Percentiles rank a stretch among this genome's conserved stretches.
phyloP scores from a whole-genome alignment of 441 rosid species.

The Metrosideros polymorpha region DNA sequence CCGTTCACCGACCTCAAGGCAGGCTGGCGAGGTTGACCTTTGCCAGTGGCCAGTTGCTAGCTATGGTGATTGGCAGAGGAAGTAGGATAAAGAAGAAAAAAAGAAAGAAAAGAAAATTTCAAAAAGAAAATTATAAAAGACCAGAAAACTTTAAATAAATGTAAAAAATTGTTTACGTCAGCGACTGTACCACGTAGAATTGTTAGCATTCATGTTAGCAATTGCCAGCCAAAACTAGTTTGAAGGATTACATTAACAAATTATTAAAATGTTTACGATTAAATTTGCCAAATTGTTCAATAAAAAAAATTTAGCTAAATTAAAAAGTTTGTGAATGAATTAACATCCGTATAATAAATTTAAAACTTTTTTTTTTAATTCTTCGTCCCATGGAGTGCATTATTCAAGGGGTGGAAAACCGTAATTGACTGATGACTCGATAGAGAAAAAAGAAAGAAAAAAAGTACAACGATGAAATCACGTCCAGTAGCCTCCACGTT shows the following conservation, averaged over 20 bases:
- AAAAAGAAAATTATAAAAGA: neutral
- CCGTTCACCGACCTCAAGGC: no score
- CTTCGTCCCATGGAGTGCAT: neutral
- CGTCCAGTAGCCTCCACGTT: neutral
- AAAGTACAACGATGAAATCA: neutral
- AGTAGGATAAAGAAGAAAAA: neutral
- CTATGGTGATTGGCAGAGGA: rapidly evolving
- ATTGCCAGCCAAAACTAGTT: rapidly evolving
- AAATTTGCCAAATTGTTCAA: no score
- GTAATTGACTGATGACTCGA: neutral
- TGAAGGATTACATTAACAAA: neutral
- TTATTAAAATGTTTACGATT: neutral
- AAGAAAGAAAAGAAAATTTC: rapidly evolving
- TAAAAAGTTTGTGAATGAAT: neutral
- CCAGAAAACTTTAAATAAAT: no score
- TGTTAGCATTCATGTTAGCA: rapidly evolving
- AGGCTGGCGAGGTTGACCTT: no score
- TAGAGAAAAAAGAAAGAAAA: neutral
- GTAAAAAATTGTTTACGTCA: neutral
- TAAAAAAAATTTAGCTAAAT: neutral
- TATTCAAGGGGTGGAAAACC: neutral
- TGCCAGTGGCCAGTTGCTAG: no score
- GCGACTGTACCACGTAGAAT: rapidly evolving
- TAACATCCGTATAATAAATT: neutral
- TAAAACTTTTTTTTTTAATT: neutral